Conservation (phyloP, 495 filamentous ascomycete genomes). For the Poronia punctata region DNA sequence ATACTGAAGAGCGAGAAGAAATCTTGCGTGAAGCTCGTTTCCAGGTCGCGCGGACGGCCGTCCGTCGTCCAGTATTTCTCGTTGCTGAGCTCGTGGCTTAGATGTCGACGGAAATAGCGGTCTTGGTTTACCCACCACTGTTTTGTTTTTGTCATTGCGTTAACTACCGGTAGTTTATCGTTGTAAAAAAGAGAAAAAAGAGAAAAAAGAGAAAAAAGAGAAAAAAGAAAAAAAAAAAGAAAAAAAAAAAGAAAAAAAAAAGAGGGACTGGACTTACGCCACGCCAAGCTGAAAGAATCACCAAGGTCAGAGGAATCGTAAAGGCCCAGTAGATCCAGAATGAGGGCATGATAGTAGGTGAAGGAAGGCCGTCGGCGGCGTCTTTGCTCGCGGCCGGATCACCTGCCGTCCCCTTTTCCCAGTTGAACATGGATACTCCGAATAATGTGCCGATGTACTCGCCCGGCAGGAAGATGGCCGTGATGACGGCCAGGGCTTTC, state of each 20-base stretch:
- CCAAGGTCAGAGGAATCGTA: slow-evolving; percentile 23
- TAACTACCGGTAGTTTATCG: too few species aligned
- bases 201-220: too few species aligned
- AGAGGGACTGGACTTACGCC: too few species aligned
- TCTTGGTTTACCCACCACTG: slow-evolving; percentile 33
- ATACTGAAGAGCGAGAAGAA: slow-evolving; percentile 25
- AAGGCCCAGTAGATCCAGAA: slow-evolving; percentile 33
- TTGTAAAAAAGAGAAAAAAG: too few species aligned
- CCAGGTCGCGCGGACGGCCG: slow-evolving; percentile 23
- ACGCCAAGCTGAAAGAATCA: slow-evolving; percentile 25
- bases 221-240: too few species aligned
- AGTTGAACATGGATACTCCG: slow-evolving; percentile 29
- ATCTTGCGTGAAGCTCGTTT: slow-evolving; percentile 25
- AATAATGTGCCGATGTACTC: slow-evolving; percentile 30
- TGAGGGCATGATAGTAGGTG: slow-evolving; percentile 20
- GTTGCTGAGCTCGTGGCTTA: slow-evolving; percentile 26
- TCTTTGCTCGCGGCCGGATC: slow-evolving; percentile 17
- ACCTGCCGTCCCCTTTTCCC: slow-evolving; percentile 19
- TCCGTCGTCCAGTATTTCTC: slow-evolving; percentile 30
- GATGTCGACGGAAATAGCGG: slow-evolving; percentile 25
- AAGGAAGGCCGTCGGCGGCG: slow-evolving; percentile 12
- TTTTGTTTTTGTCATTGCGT: too few species aligned
- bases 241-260: too few species aligned
- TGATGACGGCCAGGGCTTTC: slow-evolving; percentile 29
- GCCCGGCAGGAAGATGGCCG: slow-evolving; percentile 27